A percentile compares a stretch with the other conserved stretches of the same genome.
Evolutionary conservation across 805 yeast species (phyloP).

Genomic region (Sporopachydermia quercuum): DNA sequence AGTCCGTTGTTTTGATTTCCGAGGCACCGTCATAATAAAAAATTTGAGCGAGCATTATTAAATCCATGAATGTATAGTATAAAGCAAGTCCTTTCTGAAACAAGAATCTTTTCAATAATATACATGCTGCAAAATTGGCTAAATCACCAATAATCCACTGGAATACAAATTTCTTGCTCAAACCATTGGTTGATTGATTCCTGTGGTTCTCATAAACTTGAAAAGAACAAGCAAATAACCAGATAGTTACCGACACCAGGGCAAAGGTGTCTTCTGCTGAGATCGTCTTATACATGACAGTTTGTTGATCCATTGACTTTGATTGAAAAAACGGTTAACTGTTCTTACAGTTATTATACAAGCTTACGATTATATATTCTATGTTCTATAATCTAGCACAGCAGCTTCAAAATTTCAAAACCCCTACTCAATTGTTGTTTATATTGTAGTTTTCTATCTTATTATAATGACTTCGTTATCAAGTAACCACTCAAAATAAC

Average conservation of each 20-base stretch:
- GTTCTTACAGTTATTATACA: no score
- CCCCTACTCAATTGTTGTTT: no score
- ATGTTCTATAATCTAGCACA: no score
- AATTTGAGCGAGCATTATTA: not conserved
- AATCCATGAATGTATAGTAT: not conserved
- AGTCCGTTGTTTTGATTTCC: no score
- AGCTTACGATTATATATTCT: no score
- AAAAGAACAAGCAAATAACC: not conserved
- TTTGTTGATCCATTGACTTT: no score
- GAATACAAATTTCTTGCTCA: conserved; percentile 1
- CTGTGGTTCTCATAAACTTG: not conserved
- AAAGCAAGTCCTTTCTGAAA: not conserved
- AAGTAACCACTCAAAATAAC: no score
- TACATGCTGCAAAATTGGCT: not conserved
- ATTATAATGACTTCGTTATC: no score
- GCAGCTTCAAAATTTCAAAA: no score
- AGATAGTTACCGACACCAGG: not conserved
- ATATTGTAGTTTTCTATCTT: no score
- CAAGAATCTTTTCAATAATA: not conserved
- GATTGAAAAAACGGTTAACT: no score
- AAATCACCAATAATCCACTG: not conserved
- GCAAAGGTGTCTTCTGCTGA: not conserved
- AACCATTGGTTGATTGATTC: not conserved
- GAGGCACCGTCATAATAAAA: not conserved
- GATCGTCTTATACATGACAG: no score